Evolutionary conservation across 495 filamentous ascomycete species (phyloP), one percentile per base, ranked within the genome.

Genomic region (Podospora pseudocomata): DNA sequence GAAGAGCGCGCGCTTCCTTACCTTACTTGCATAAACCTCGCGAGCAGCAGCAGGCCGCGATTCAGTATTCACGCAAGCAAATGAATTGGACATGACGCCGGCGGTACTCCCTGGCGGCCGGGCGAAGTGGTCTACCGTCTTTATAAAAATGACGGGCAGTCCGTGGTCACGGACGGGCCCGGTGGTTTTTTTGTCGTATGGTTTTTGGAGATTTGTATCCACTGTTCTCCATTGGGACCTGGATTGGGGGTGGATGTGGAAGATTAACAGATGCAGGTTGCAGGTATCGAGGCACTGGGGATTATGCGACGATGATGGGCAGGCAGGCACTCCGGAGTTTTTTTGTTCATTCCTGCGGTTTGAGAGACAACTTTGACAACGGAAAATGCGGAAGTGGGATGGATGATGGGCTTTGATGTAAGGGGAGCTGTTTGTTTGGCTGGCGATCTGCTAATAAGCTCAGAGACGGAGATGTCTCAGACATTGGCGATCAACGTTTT

Each of bases 161-260:
- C 56, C 54, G 55, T 53, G 64, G 68, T 19, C 53, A 53, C 57
- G 68, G 68, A 64, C 64, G 56, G 27, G 61, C 62, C 68, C 65
- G 44, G 68, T 54, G 20, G n/a, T 18, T 58, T 19, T 58, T 55
- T 63, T 59, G 53, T 66, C 53, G 58, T 32, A 69, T 65, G 67
- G 65, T 66, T 65, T 65, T 65, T 26, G 32, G 34, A 57, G 28
- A 60, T 44, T 54, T 53, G 61, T 20, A 58, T 30, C 63, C 65
- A 68, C 65, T 19, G 32, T 11, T 15, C 28, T 34, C 66, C 68
- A 68, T 71, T 53, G n/a, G 55, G 64, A 27, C 68, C 66, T 32
- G 68, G 65, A 67, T 71, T 69, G 49, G 63, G 70, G 34, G 18
- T 16, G 32, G 66, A 60, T 54, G 55, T 49, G 60, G 54, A 54